Percentiles rank a stretch among this genome's conserved stretches.
Conservation (phyloP, 2,329 filamentous ascomycete genomes). For the Colletotrichum destructivum region DNA sequence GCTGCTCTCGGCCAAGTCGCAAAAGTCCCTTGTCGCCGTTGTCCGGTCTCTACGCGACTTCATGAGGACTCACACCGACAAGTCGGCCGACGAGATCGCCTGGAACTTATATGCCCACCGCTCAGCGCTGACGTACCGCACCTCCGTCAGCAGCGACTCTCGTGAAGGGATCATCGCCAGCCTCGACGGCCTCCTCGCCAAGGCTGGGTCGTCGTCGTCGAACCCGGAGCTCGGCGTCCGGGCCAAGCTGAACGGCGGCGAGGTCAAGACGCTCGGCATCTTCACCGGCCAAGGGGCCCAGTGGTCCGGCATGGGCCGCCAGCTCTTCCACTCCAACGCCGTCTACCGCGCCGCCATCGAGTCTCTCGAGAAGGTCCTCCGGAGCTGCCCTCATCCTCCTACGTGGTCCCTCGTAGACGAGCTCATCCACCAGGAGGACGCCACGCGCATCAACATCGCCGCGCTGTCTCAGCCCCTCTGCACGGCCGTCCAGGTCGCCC, state of each 20-base stretch:
- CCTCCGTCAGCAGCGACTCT: conserved; percentile 24
- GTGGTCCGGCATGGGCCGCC: conserved; percentile 52
- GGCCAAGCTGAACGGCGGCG: conserved; percentile 34
- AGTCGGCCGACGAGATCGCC: conserved; percentile 30
- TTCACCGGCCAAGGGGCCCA: conserved; percentile 55
- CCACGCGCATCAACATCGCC: conserved; percentile 43
- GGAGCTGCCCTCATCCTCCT: conserved; percentile 16
- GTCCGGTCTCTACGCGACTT: conserved; percentile 28
- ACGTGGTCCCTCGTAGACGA: conserved; percentile 44
- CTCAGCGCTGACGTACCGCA: conserved; percentile 36
- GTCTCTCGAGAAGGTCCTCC: conserved; percentile 41
- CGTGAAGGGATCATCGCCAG: conserved; percentile 18
- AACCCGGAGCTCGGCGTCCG: conserved; percentile 37
- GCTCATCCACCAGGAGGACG: conserved; percentile 34
- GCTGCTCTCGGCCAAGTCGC: conserved; percentile 39
- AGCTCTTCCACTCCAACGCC: conserved; percentile 42
- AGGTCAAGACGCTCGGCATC: conserved; percentile 46
- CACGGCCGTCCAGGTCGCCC: conserved; percentile 46
- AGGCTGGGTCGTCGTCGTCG: conserved; percentile 25
- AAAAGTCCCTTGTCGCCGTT: conserved; percentile 37
- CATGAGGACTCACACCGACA: conserved; percentile 6
- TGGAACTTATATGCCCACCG: conserved; percentile 33
- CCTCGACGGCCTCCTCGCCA: conserved; percentile 31
- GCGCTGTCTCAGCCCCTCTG: conserved; percentile 44
- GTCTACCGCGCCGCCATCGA: conserved; percentile 40